Evolutionary conservation across 2,329 filamentous ascomycete genomes (phyloP), one percentile per base, ranked within the genome.

Genomic region (Colletotrichum falcatum): DNA sequence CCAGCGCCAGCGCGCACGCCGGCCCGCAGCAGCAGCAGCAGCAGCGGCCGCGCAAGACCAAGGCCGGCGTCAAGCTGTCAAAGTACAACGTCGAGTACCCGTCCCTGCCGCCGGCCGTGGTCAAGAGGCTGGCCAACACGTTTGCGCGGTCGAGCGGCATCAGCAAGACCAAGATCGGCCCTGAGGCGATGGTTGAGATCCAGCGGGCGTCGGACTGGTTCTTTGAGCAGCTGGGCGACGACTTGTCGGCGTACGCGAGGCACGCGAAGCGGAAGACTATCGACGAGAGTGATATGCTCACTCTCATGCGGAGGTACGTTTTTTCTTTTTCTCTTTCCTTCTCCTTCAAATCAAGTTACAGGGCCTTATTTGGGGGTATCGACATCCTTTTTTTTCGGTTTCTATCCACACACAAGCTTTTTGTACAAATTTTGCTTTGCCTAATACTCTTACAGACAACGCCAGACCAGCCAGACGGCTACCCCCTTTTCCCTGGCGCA

Each of bases 171-270:
- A 93, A 91, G 74, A 88, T 97, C 56, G 90, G 87, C 67, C 89
- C 92, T 55, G 93, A 96, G 61, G 91, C 92, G 1, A 82, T 97
- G 46, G 87, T 88, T 37, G 91, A 91, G 5, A 89, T 97, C 64
- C 90, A 91, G 76, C 91, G 94, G 78, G 93, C 94, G 0, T 93
- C 93, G 3, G 93, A 97, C 72, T 96, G 94, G 92, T 97, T 94
- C 80, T 97, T 97, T 78, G 94, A 97, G 81, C 94, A 97, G 79
- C 84, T 93, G 2, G 90, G 92, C 58, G 92, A 94, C 71, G 94
- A 97, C 77, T 82, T 97, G 65, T 88, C 89, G 16, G 91, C 90
- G 2, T 97, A 95, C 79, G 92, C 94, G 23, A 86, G 89, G 71
- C 94, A 98, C 79, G 94, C 92, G 6, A 91, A 92, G 39, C 89